Base-by-base conservation (phyloP, 1,284 basidiomycete genomes). In the Ustilago lituana region DNA sequence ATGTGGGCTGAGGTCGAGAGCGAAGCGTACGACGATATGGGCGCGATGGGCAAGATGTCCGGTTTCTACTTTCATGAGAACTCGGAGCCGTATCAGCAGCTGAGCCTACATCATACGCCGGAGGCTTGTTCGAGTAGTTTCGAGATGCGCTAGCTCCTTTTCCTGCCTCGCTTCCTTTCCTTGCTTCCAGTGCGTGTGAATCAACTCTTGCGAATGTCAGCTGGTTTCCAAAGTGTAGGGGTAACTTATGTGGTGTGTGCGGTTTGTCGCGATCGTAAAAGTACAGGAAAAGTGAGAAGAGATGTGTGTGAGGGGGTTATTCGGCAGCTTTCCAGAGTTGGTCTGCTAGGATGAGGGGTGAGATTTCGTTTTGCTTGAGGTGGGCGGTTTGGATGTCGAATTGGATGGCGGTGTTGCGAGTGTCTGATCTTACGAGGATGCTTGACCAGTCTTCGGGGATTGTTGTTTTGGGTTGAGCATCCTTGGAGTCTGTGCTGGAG, bases 51-150 rank as follows among this genome's bases (percentile, higher is more conserved):
- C n/a, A 78, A 82, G 39, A 93, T 93, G 90, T 89, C 87, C 67
- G 91, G 92, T 23, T 95, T 92, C 84, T 97, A 96, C 84, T 96
- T 91, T 84, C 94, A 96, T 84, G 90, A 90, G 84, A 90, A 91
- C 77, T 91, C 89, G 52, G 91, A 92, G 76, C 91, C 91, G 88
- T 92, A 79, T 71, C 85, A 85, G 69, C 84, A 85, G 64, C 78
- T 85, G 12, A 82, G 79, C 32, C 78, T 85, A 9, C 76, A 78
- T n/a, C 84, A 85, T 66, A 78, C 83, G 0, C 82, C 84, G 8
- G 63, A 77, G 24, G 55, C 71, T 10, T 59, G 77, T 17, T 73
- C 67, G 31, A 73, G 78, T 31, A 76, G 79, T 14, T 84, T 84
- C 38, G 84, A 85, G 73, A 73, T 85, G 64, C 82, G 83, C n/a